Conservation (phyloP, 768 basidiomycete genomes). For the Collybia nuda region DNA sequence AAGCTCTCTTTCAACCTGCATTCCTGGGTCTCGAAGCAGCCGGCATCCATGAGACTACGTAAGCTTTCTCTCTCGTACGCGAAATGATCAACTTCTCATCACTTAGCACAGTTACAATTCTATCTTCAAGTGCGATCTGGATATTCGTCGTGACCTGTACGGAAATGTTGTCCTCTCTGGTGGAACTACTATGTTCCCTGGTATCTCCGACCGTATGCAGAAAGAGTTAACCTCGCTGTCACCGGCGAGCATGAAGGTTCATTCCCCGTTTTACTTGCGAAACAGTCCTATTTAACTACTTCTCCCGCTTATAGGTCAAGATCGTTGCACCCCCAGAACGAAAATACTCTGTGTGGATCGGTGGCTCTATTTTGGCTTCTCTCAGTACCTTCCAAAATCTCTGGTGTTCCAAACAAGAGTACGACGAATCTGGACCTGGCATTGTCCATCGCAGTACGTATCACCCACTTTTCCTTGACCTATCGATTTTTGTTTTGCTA, state of each 20-base stretch:
- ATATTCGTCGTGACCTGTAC: conserved; percentile 80
- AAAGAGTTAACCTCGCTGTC: conserved; percentile 86
- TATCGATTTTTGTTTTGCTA: not conserved
- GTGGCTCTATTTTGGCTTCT: conserved; percentile 84
- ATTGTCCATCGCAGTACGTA: conserved; percentile 77
- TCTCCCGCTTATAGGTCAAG: conserved; percentile 56
- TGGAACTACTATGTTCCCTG: conserved; percentile 95
- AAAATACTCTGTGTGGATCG: conserved; percentile 96
- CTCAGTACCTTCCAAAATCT: conserved; percentile 95
- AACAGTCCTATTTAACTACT: conserved; percentile 2
- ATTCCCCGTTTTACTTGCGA: conserved; percentile 10
- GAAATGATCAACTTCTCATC: conserved; percentile 1
- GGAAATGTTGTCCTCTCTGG: conserved; percentile 88
- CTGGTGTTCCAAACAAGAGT: conserved; percentile 93
- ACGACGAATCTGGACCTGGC: conserved; percentile 81
- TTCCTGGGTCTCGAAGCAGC: conserved; percentile 87
- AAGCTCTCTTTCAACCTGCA: conserved; percentile 91
- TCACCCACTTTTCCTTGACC: not conserved
- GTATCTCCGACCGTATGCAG: conserved; percentile 95
- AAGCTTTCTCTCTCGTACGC: conserved; percentile 17
- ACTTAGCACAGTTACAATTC: conserved; percentile 68
- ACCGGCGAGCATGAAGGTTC: conserved; percentile 85
- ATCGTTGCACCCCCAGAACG: conserved; percentile 92
- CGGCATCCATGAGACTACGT: conserved; percentile 93
- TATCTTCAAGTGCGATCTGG: conserved; percentile 84